Evolutionary conservation across 129 eudicot species (phyloP), one percentile per base, ranked within the genome.

Genomic region (Ambrosia artemisiifolia): DNA sequence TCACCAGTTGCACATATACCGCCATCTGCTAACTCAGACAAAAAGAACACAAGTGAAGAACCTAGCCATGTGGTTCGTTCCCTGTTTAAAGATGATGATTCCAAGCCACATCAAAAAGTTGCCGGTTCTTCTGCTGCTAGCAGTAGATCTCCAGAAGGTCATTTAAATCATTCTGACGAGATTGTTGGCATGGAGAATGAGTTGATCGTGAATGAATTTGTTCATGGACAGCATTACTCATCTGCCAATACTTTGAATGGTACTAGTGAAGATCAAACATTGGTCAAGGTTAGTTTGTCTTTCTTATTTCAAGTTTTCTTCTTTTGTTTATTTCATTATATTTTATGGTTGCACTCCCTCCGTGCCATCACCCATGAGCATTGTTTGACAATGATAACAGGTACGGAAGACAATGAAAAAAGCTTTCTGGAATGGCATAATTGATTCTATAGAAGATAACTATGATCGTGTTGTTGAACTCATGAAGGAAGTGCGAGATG

Each of bases 391-490:
- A 35, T 34, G 69, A 43, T 12, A 48, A 80, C 67, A 81, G 85
- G 44, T 95, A 28, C 82, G 83, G 54, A 83, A 75, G 66, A 81
- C 90, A 4, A 86, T 90, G 89, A 88, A 91, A 78, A 91, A 88
- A 69, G 97, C 93, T 56, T 95, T 90, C 62, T 90, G 97, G 99
- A 95, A 95, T 82, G 88, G 91, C 19, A 70, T 95, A 57, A 60
- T 78, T 10, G 90, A 83, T 10, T 83, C 91, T 17, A 70, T 88
- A 71, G 79, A 87, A 68, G 88, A 84, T 32, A 78, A 86, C 48
- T 95, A 78, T 73, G 78, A 79, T 81, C 88, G 86, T 47, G 80
- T 91, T 33, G 82, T 91, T 70, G 95, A 86, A 67, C 72, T 95
- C 16, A 80, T 82, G 90, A 83, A 85, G 82, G 97, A 90, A 82